Conservation (phyloP, 31 red algal species). For the Asparagopsis taxiformis region DNA sequence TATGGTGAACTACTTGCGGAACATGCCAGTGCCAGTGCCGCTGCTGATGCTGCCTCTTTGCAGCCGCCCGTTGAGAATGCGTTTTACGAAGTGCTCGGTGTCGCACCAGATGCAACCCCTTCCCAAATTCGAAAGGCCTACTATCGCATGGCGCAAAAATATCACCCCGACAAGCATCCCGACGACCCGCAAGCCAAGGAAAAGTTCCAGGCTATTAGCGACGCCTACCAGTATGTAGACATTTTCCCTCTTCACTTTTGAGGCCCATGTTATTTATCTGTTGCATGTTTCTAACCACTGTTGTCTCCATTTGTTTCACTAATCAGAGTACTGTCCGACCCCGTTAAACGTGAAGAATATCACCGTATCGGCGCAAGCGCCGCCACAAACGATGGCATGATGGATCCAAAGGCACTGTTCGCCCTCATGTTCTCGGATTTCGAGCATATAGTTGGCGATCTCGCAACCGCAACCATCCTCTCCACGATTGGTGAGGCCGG, state of each 20-base stretch:
- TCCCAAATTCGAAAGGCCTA: conserved; percentile 88
- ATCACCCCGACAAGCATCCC: conserved; percentile 82
- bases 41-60: conserved; percentile 15
- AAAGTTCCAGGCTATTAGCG: conserved; percentile 63
- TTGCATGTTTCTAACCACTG: not conserved
- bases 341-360: conserved; percentile 72
- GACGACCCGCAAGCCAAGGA: conserved; percentile 59
- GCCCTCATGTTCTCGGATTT: conserved; percentile 79
- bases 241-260: not conserved
- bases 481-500: too few relatives aligned
- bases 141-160: conserved; percentile 73
- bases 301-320: not conserved
- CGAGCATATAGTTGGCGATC: conserved; percentile 72
- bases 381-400: conserved; percentile 26
- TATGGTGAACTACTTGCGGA: conserved; percentile 46
- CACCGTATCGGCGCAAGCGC: conserved; percentile 49
- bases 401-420: conserved; percentile 74
- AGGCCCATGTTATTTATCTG: not conserved
- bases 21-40: conserved; percentile 30
- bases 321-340: conserved; percentile 66
- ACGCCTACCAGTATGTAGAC: conserved; percentile 62
- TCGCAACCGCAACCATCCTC: conserved; percentile 58
- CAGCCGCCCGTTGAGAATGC: conserved; percentile 62
- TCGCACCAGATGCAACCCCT: conserved; percentile 66
- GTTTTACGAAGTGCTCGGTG: conserved; percentile 77